Percentiles rank a stretch among this genome's conserved stretches.
These are phyloP conservation scores for Bombardia bombarda DNA, from an alignment of 495 filamentous ascomycete genomes.

Conservation along the genomic window DNA sequence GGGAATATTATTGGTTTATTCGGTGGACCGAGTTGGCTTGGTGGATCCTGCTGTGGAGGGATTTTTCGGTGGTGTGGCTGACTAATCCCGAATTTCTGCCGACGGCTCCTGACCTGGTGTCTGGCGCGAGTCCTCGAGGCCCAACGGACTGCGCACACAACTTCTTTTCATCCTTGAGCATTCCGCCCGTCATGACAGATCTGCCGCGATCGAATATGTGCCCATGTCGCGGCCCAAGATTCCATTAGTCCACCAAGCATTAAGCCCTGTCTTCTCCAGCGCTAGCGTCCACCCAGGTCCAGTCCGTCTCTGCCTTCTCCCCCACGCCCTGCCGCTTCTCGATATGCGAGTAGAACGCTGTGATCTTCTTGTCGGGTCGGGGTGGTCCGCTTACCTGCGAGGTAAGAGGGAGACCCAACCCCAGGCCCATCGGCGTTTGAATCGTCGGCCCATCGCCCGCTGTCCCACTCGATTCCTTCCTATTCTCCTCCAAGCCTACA, in stretches of 20 bases:
- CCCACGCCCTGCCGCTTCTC: conserved; percentile 6
- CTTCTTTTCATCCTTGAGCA: too few species aligned
- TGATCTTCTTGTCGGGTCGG: conserved; percentile 8
- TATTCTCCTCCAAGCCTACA: conserved; percentile 7
- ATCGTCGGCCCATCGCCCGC: conserved; percentile 3
- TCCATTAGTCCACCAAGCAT: conserved; percentile 1
- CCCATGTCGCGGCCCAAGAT: neutral
- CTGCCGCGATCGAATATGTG: neutral
- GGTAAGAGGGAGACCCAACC: conserved; percentile 7
- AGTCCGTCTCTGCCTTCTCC: conserved; percentile 7
- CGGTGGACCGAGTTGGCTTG: too few species aligned
- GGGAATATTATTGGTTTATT: too few species aligned
- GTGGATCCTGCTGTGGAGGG: too few species aligned
- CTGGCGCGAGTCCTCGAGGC: too few species aligned
- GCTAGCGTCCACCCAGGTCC: conserved; percentile 7
- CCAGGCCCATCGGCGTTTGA: conserved; percentile 7
- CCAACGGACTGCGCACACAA: too few species aligned
- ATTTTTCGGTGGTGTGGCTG: too few species aligned
- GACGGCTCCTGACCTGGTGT: too few species aligned
- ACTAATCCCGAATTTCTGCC: too few species aligned
- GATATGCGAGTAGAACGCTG: conserved; percentile 6
- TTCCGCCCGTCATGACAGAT: too few species aligned
- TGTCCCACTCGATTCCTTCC: conserved; percentile 8
- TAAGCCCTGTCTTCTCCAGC: conserved; percentile 7
- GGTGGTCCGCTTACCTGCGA: conserved; percentile 5